Conservation (phyloP, 805 yeast genomes). For the Kazachstania taianensis region DNA sequence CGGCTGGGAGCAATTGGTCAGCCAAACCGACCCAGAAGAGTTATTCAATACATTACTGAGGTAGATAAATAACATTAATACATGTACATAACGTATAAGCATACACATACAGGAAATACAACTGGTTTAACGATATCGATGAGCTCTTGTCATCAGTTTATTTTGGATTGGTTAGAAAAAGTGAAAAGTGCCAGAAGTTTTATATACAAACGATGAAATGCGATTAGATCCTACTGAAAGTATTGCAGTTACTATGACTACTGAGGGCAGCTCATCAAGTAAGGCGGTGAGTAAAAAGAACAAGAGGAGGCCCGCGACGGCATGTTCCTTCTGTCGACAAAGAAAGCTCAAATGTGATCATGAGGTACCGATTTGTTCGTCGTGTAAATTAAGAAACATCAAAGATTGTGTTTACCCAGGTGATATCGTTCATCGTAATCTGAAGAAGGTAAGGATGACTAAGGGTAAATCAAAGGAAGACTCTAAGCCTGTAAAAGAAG, state of each 20-base stretch:
- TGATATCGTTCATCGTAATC: too few species aligned
- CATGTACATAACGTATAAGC: too few species aligned
- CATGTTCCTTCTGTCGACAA: conserved; percentile 22
- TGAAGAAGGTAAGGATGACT: background rate
- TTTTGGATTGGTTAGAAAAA: too few species aligned
- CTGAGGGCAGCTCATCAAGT: background rate
- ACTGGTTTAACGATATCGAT: too few species aligned
- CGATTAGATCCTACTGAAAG: too few species aligned
- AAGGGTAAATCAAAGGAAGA: background rate
- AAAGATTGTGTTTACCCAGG: conserved; percentile 12
- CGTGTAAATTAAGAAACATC: conserved; percentile 14
- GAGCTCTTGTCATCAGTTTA: too few species aligned
- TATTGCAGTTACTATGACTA: too few species aligned
- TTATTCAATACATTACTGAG: conserved; percentile 2
- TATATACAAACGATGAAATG: too few species aligned
- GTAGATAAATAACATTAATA: too few species aligned
- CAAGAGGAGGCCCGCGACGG: conserved; percentile 17
- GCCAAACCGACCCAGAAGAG: conserved; percentile 3
- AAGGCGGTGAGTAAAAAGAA: background rate
- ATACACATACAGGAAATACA: too few species aligned
- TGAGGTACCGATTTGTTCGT: conserved; percentile 20
- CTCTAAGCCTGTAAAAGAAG: too few species aligned
- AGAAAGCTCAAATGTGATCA: conserved; percentile 26
- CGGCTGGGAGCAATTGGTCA: conserved; percentile 11
- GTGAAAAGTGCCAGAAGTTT: too few species aligned